Evolutionary conservation across 2,329 filamentous ascomycete species (phyloP).

Genomic region (Botrytis sinoallii): DNA sequence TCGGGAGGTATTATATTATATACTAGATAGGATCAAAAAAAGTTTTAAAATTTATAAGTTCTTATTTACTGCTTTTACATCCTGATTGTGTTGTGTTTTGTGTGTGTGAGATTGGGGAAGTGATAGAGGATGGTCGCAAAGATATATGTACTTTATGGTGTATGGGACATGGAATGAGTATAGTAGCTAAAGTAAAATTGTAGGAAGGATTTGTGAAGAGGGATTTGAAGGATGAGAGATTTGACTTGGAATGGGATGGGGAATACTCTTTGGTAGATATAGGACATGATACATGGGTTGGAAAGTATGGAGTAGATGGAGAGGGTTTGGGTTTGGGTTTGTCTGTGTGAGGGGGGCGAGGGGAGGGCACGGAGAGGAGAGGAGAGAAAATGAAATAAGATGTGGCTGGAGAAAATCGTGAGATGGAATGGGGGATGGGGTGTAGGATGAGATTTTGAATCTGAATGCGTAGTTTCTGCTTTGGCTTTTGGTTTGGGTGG

Average conservation of each 20-base stretch:
- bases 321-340: neutral
- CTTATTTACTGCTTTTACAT: neutral
- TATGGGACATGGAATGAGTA: neutral
- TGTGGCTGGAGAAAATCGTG: neutral
- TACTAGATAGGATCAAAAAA: constrained; percentile 12
- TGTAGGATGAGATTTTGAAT: neutral
- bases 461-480: neutral
- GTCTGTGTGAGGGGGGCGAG: too few species aligned
- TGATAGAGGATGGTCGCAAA: neutral
- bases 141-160: neutral
- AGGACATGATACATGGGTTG: neutral
- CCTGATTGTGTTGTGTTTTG: neutral
- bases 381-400: neutral
- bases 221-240: neutral
- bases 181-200: neutral
- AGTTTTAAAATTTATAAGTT: constrained; percentile 4
- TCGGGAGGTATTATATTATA: constrained; percentile 1
- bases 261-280: neutral
- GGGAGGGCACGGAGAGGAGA: neutral
- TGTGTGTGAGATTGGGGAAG: neutral
- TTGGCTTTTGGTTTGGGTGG: neutral
- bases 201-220: neutral
- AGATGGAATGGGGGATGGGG: neutral
- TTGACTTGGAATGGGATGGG: neutral
- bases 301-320: neutral